Evolutionary conservation across 495 filamentous ascomycete genomes (phyloP).

Genomic region (Bacidia rubella): DNA sequence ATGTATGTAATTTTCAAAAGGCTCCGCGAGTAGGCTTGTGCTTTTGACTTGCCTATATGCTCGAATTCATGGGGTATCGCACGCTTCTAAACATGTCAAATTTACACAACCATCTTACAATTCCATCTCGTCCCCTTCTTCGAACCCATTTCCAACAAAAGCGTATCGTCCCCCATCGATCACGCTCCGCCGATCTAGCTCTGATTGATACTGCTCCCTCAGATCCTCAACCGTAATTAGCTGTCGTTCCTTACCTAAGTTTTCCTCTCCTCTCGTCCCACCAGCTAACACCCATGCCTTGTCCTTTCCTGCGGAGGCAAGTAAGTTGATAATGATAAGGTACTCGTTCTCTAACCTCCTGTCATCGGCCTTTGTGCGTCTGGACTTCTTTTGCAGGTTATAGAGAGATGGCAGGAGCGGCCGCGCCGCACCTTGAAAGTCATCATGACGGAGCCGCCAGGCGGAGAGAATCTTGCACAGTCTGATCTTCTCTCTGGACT

Average conservation of each 20-base stretch:
- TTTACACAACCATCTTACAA: not conserved
- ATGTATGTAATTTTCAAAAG: too few species aligned
- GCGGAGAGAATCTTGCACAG: constrained; percentile 74
- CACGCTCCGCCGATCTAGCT: constrained; percentile 62
- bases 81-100: too few species aligned
- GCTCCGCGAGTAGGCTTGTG: too few species aligned
- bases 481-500: constrained; percentile 18
- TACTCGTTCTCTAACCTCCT: constrained; percentile 51
- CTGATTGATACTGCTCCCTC: constrained; percentile 68
- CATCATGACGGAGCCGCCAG: constrained; percentile 67
- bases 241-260: constrained; percentile 9
- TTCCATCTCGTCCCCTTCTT: constrained; percentile 19
- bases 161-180: constrained; percentile 50
- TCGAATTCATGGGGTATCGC: too few species aligned
- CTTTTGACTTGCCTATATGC: too few species aligned
- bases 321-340: constrained; percentile 71
- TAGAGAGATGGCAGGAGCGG: constrained; percentile 57
- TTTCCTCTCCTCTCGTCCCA: constrained; percentile 22
- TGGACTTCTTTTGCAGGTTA: constrained; percentile 41
- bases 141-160: constrained; percentile 31
- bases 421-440: constrained; percentile 80
- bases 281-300: constrained; percentile 54
- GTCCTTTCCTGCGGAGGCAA: constrained; percentile 68
- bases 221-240: constrained; percentile 75
- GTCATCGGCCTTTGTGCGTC: constrained; percentile 41